Percentiles rank a stretch among this genome's conserved stretches.
phyloP scores from a whole-genome alignment of 345 rosid species.

The Citrus hindsii region DNA sequence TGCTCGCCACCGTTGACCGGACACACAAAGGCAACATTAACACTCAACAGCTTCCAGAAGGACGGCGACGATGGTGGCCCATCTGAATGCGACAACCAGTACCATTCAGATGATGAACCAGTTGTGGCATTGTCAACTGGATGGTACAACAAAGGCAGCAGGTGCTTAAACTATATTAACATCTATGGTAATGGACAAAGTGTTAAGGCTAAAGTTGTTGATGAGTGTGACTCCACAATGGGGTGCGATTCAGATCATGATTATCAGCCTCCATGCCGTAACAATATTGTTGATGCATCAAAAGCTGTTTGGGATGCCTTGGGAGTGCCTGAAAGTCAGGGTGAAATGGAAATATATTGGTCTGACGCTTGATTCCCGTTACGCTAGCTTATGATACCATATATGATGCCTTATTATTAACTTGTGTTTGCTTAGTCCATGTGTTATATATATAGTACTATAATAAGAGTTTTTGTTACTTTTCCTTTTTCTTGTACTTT shows the following conservation, averaged over 20 bases:
- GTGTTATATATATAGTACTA: background rate
- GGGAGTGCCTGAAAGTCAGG: conserved; percentile 11
- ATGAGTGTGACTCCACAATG: too few species aligned
- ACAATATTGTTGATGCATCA: conserved; percentile 32
- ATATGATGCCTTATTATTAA: background rate
- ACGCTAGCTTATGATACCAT: background rate
- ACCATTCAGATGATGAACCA: background rate
- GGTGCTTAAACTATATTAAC: conserved; percentile 12
- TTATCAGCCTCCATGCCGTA: conserved; percentile 14
- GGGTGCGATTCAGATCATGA: too few species aligned
- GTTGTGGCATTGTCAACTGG: conserved; percentile 28
- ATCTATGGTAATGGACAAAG: conserved; percentile 16
- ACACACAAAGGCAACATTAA: conserved; percentile 12
- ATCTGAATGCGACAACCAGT: background rate
- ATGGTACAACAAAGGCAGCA: conserved; percentile 19
- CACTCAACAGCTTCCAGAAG: conserved; percentile 10
- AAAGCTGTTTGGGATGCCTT: conserved; percentile 27
- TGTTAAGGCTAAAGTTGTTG: conserved; percentile 6
- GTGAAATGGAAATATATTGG: conserved; percentile 15
- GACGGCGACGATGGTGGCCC: conserved; percentile 12
- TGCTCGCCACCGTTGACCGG: conserved; percentile 11
- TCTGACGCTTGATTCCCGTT: conserved; percentile 8
- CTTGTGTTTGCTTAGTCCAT: too few species aligned
- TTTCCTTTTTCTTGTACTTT: background rate
- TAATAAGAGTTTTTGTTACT: background rate